Conservation (phyloP, 1,139 yeast genomes). For the Nakaseomyces nivariensis region DNA sequence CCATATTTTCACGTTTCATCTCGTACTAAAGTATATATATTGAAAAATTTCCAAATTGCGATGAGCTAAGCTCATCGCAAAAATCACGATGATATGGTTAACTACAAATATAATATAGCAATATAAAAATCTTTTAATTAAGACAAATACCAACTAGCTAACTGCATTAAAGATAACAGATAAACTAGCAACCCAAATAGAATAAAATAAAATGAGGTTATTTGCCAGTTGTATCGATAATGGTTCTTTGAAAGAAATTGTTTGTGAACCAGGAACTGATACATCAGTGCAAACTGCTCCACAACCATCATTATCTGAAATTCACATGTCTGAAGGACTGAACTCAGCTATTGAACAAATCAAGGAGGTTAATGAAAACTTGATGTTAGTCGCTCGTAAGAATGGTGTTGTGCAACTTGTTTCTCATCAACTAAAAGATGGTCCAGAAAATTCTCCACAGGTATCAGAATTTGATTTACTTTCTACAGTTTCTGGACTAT, state of each 20-base stretch:
- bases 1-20: background rate
- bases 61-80: background rate
- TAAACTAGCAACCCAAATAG: background rate
- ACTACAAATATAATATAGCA: background rate
- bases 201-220: slow-evolving; percentile 18
- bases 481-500: slow-evolving; percentile 12
- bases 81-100: background rate
- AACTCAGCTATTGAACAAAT: slow-evolving; percentile 17
- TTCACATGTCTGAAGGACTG: slow-evolving; percentile 34
- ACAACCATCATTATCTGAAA: slow-evolving; percentile 43
- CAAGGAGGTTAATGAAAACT: slow-evolving; percentile 3
- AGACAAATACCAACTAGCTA: too few relatives aligned
- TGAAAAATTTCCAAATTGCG: background rate
- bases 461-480: slow-evolving; percentile 10
- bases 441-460: slow-evolving; percentile 4
- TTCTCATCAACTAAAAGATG: background rate
- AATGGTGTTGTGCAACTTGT: slow-evolving; percentile 18
- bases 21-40: background rate
- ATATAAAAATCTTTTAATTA: too few relatives aligned
- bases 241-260: slow-evolving; percentile 36
- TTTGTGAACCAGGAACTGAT: slow-evolving; percentile 54
- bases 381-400: slow-evolving; percentile 23
- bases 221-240: slow-evolving; percentile 25
- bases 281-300: slow-evolving; percentile 51
- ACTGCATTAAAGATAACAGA: background rate